Conservation (phyloP, 164 flowering plant genomes). For the Dillenia suffruticosa region DNA sequence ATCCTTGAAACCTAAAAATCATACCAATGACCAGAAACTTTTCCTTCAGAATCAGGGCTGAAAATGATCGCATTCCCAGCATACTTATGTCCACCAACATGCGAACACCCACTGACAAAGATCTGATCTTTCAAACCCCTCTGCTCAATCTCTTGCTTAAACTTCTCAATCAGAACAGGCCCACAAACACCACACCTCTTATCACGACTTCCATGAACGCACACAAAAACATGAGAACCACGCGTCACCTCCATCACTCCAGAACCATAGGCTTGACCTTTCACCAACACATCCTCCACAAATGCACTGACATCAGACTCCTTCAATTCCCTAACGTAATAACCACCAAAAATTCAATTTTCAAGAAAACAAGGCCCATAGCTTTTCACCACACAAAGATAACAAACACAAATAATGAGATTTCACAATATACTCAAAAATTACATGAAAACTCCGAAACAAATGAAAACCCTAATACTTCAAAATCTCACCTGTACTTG, state of each 20-base stretch:
- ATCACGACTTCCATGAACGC: constrained; percentile 87
- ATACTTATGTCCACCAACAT: constrained; percentile 93
- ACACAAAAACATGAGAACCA: constrained; percentile 81
- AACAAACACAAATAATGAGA: not conserved
- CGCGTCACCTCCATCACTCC: constrained; percentile 48
- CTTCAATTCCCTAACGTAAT: constrained; percentile 55
- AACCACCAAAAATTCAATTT: constrained; percentile 8
- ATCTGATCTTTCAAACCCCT: constrained; percentile 55
- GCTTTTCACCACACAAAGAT: not conserved
- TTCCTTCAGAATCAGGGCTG: constrained; percentile 55
- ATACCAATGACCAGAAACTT: constrained; percentile 78
- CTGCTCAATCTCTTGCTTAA: constrained; percentile 56
- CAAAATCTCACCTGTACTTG: constrained; percentile 53
- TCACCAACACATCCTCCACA: constrained; percentile 82
- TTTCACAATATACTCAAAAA: no score
- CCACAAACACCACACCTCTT: constrained; percentile 96
- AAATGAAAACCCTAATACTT: not conserved
- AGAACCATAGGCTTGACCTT: constrained; percentile 54
- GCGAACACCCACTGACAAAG: constrained; percentile 78
- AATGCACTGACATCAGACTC: constrained; percentile 63
- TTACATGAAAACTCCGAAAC: not conserved
- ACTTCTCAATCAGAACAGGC: constrained; percentile 68
- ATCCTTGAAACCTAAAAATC: not conserved
- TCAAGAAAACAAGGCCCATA: not conserved
- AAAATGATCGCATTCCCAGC: constrained; percentile 88